Evolutionary conservation across 805 yeast genomes (phyloP), one percentile per base, ranked within the genome.

Genomic region (Monosporozyma aquatica): DNA sequence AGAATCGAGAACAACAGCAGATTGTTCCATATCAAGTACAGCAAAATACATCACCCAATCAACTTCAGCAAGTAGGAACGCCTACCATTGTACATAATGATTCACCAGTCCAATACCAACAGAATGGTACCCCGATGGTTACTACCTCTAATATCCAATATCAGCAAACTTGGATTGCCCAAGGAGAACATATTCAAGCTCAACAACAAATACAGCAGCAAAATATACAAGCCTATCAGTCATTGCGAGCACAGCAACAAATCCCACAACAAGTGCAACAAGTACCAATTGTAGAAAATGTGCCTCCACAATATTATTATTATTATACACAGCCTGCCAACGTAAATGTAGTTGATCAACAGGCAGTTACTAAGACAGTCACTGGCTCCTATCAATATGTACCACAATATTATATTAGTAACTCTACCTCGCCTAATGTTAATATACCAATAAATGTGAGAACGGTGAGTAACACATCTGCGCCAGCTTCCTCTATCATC

Each of bases 131-230:
- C 5, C 25, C 37, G n/a, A 21, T n/a, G 27, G 13, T 34, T 17
- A 7, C 25, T 3, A 14, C 27, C n/a, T 23, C 25, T n/a, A 5
- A n/a, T 13, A 13, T 34, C 7, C 30, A 24, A 9, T 36, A 25
- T 18, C 25, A n/a, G 3, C 40, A 27, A 37, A 37, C 17, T 20
- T 27, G 30, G 32, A 33, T 20, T n/a, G 44, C 14, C 18, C 41
- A 11, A 32, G 38, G 26, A 40, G 33, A n/a, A 10, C 43, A 41
- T 8, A 25, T 34, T 17, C 44, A 46, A 30, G n/a, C 35, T 6
- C 43, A 38, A 24, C 25, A 11, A 17, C 46, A 13, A 25, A 34
- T 7, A 13, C 42, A 26, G 20, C 42, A 23, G 14, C n/a, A n/a
- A n/a, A n/a, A n/a, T n/a, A n/a, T n/a, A n/a, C n/a, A n/a, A n/a